These are phyloP conservation scores for Raphanus hybrid DNA, from an alignment of 441 rosid genomes.

Conservation along the genomic window DNA sequence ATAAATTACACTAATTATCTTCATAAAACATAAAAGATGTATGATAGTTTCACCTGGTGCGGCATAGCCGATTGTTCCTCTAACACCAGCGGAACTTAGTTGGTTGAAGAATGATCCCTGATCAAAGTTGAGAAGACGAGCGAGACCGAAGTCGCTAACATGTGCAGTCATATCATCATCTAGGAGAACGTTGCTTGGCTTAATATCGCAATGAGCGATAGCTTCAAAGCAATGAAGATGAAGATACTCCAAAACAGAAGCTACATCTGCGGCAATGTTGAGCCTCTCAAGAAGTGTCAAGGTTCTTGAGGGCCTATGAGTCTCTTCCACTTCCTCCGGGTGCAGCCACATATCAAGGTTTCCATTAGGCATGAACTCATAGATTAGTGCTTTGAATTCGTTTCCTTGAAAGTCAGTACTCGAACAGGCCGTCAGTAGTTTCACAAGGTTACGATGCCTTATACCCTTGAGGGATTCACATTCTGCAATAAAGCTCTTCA, in stretches of 20 bases:
- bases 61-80: neutral
- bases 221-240: neutral
- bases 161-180: neutral
- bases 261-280: neutral
- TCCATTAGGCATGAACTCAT: conserved; percentile 1
- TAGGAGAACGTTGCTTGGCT: neutral
- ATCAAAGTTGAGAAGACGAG: neutral
- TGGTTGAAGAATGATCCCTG: neutral
- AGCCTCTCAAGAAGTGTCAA: conserved; percentile 3
- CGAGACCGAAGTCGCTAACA: neutral
- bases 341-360: conserved; percentile 1
- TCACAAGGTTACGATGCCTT: neutral
- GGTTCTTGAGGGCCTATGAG: neutral
- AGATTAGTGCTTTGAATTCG: neutral
- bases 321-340: neutral
- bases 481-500: neutral
- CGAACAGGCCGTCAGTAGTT: neutral
- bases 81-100: neutral
- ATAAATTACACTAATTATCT: neutral
- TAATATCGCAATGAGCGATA: conserved; percentile 5
- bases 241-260: conserved; percentile 3
- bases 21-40: neutral
- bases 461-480: neutral
- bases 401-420: conserved; percentile 2
- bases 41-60: neutral